Evolutionary conservation across 805 yeast species (phyloP).

Genomic region (Kluyveromyces lactis): DNA sequence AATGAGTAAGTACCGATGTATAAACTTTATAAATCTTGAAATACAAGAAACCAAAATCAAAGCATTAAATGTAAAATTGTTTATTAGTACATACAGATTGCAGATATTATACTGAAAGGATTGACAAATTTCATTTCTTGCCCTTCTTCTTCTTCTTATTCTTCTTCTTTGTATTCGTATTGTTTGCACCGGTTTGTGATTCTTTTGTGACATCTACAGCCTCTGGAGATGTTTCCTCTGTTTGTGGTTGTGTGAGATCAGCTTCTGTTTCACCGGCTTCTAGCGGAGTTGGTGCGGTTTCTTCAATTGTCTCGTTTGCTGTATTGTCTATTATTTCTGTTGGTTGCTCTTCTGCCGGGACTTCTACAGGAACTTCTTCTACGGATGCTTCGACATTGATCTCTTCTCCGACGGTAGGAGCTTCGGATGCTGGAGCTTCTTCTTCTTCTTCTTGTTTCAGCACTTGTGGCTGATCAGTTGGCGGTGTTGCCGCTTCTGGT

Average conservation of each 20-base stretch:
- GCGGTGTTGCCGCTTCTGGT: no score
- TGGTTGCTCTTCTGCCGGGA: no score
- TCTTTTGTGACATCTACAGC: conserved; percentile 10
- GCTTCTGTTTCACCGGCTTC: no score
- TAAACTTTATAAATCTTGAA: no score
- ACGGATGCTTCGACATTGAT: conserved; percentile 3
- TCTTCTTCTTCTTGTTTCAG: background rate
- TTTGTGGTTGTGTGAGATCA: background rate
- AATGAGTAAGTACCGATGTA: no score
- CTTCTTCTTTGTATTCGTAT: conserved; percentile 23
- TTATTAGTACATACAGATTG: no score
- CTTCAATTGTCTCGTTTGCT: no score
- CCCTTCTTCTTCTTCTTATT: conserved; percentile 27
- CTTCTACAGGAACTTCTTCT: conserved; percentile 4
- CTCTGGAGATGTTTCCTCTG: conserved; percentile 6
- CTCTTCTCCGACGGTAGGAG: conserved; percentile 1
- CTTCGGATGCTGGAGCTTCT: background rate
- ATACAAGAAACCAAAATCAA: no score
- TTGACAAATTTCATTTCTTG: conserved; percentile 8
- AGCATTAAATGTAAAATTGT: no score
- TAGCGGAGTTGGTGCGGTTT: no score
- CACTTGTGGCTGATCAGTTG: conserved; percentile 7
- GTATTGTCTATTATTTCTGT: no score
- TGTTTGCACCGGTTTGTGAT: conserved; percentile 6
- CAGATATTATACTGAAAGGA: no score